Conservation (phyloP, 441 rosid genomes). For the Codiaeum variegatum region DNA sequence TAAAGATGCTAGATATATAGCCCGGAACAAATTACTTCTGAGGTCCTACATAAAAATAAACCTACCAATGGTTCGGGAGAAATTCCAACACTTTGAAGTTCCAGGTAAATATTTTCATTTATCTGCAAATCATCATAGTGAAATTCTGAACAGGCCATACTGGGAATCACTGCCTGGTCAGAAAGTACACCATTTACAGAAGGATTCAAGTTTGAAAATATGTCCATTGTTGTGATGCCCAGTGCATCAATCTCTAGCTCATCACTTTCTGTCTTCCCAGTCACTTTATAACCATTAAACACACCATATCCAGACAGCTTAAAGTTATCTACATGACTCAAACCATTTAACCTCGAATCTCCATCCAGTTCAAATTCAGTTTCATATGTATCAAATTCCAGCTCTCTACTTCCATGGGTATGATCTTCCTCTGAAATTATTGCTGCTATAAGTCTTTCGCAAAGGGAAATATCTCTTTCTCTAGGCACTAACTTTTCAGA, state of each 20-base stretch:
- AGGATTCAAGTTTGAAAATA: constrained; percentile 36
- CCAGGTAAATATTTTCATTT: constrained; percentile 70
- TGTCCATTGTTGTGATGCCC: constrained; percentile 33
- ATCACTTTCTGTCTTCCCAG: constrained; percentile 42
- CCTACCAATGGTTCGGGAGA: constrained; percentile 71
- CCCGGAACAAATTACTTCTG: not conserved
- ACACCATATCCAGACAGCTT: constrained; percentile 29
- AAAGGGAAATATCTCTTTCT: constrained; percentile 52
- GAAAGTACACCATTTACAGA: constrained; percentile 42
- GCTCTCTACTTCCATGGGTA: constrained; percentile 44
- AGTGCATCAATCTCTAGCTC: constrained; percentile 48
- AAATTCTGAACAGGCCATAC: constrained; percentile 43
- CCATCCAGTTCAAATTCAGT: constrained; percentile 51
- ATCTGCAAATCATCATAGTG: constrained; percentile 58
- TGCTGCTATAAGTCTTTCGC: constrained; percentile 80
- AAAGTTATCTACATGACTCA: constrained; percentile 44
- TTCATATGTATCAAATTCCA: constrained; percentile 46
- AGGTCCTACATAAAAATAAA: constrained; percentile 11
- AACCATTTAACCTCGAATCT: constrained; percentile 55
- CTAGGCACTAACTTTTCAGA: constrained; percentile 37
- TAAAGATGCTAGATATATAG: not conserved
- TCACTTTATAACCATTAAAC: constrained; percentile 50
- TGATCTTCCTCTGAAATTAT: constrained; percentile 73
- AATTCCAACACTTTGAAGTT: constrained; percentile 79
- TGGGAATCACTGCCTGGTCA: constrained; percentile 38